A percentile compares a stretch with the other conserved stretches of the same genome.
Evolutionary conservation across 257 asterid genomes (phyloP).

Genomic region (Solanum virginianum): DNA sequence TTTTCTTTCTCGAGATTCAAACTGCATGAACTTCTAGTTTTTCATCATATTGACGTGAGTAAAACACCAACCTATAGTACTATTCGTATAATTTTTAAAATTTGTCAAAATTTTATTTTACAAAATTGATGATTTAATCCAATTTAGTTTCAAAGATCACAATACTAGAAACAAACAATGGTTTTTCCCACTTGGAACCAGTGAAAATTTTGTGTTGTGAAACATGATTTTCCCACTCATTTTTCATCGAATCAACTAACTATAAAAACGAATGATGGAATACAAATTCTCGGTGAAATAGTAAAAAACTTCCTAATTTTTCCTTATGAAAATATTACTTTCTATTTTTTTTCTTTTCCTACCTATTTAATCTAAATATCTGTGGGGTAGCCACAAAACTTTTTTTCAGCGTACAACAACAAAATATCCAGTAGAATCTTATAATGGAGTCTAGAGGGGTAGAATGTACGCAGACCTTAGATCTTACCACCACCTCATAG

Average conservation of each 20-base stretch:
- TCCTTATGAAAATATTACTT: no score
- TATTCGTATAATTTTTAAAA: background rate
- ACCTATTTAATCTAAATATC: background rate
- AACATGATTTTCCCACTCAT: background rate
- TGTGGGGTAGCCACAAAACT: background rate
- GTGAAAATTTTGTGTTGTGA: fast-evolving
- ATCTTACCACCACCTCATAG: no score
- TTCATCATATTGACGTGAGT: background rate
- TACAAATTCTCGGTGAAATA: background rate
- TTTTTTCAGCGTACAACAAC: no score
- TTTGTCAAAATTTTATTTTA: background rate
- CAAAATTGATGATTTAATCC: background rate
- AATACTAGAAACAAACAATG: background rate
- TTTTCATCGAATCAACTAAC: background rate
- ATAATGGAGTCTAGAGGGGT: no score
- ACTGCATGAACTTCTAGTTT: background rate
- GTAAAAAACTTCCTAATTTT: no score
- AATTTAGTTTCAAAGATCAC: background rate
- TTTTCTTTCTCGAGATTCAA: background rate
- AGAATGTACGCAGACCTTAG: no score
- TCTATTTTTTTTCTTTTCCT: no score
- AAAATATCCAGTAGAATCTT: no score
- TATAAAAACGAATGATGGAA: background rate
- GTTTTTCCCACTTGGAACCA: background rate
- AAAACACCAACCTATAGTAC: background rate